phyloP scores from a whole-genome alignment of 1,139 yeast species.

The Scheffersomyces quercinus region DNA sequence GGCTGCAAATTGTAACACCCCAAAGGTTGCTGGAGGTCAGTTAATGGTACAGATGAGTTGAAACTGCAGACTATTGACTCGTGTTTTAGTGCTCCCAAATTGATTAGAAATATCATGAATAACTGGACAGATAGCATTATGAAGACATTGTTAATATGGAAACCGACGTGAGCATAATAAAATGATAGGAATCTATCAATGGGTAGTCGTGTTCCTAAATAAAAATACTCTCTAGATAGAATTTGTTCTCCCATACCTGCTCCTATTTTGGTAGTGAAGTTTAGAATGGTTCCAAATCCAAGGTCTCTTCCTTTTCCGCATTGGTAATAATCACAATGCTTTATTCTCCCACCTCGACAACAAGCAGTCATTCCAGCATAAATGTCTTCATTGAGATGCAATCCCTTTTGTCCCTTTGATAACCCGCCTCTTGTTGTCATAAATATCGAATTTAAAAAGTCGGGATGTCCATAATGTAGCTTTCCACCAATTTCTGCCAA shows the following conservation, averaged over 20 bases:
- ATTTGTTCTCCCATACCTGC: conserved; percentile 96
- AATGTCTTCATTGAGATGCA: conserved; percentile 86
- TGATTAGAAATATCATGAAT: conserved; percentile 66
- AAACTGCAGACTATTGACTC: conserved; percentile 61
- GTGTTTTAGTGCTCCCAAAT: conserved; percentile 64
- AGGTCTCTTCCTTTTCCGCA: conserved; percentile 92
- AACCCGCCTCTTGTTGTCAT: conserved; percentile 92
- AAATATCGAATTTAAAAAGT: conserved; percentile 76
- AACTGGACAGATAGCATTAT: conserved; percentile 74
- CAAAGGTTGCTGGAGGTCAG: conserved; percentile 61
- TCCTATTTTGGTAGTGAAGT: conserved; percentile 86
- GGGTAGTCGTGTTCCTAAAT: conserved; percentile 77
- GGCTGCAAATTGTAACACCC: conserved; percentile 81
- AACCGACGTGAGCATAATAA: conserved; percentile 91
- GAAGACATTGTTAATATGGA: conserved; percentile 79
- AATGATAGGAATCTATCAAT: conserved; percentile 80
- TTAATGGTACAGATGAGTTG: conserved; percentile 54
- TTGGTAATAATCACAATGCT: conserved; percentile 85
- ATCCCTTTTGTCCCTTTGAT: conserved; percentile 84
- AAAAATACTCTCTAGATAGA: conserved; percentile 79
- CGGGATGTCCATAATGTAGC: conserved; percentile 91
- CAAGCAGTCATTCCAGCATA: conserved; percentile 89
- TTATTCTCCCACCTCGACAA: conserved; percentile 80
- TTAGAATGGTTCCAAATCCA: conserved; percentile 81
- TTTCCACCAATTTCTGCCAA: conserved; percentile 86